A percentile compares a stretch with the other conserved stretches of the same genome.
These are phyloP conservation scores for Fragosphaeria purpurea DNA, from an alignment of 2,329 filamentous ascomycete species.

Conservation along the genomic window DNA sequence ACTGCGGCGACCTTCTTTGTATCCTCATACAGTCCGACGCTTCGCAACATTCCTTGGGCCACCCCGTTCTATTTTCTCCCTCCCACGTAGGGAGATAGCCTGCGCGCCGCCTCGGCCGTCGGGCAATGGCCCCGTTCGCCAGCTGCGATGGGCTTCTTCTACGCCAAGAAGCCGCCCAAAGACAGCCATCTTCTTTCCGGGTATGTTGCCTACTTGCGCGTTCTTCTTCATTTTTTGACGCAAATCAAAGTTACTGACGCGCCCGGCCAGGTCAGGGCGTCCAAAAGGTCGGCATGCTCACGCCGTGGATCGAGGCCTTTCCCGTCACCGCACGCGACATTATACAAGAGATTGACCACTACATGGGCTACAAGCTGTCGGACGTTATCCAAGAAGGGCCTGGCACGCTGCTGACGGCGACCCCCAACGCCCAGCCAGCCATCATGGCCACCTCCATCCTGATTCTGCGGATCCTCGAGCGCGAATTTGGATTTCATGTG, in stretches of 20 bases:
- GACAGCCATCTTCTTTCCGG: slow-evolving; percentile 53
- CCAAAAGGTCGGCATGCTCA: slow-evolving; percentile 79
- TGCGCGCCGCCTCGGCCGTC: no score
- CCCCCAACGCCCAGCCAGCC: slow-evolving; percentile 82
- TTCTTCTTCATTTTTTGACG: not conserved
- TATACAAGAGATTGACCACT: slow-evolving; percentile 74
- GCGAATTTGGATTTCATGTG: slow-evolving; percentile 70
- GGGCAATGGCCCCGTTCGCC: not conserved
- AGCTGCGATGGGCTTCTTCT: slow-evolving; percentile 4
- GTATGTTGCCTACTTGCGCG: slow-evolving; percentile 21
- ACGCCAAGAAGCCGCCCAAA: slow-evolving; percentile 18
- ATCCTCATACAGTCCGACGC: no score
- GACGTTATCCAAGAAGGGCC: slow-evolving; percentile 71
- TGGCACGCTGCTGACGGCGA: slow-evolving; percentile 65
- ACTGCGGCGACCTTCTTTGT: no score
- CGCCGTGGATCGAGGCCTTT: slow-evolving; percentile 78
- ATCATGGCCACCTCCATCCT: slow-evolving; percentile 93
- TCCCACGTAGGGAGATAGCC: no score
- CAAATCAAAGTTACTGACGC: not conserved
- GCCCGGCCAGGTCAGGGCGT: slow-evolving; percentile 64
- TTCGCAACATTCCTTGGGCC: no score
- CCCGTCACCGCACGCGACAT: slow-evolving; percentile 66
- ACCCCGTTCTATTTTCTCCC: no score
- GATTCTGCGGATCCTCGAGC: slow-evolving; percentile 77
- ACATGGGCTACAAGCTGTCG: slow-evolving; percentile 65